Conservation (phyloP, 192 early-diverging fungal species). For the Podila minutissima region DNA sequence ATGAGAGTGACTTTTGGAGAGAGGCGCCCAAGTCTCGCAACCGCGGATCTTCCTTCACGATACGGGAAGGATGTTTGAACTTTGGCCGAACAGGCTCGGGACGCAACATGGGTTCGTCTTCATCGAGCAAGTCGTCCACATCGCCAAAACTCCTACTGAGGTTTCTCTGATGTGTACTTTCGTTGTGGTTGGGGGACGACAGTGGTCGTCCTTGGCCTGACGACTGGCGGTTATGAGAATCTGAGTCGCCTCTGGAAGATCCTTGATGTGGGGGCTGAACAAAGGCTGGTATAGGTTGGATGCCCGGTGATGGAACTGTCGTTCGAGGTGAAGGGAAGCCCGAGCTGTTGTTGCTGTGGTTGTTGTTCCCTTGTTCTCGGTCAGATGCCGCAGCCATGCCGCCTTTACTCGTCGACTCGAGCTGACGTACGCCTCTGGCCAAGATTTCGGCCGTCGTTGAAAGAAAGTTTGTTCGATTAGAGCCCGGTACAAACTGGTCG, state of each 20-base stretch:
- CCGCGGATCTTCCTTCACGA: slow-evolving; percentile 28
- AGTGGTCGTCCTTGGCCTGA: slow-evolving; percentile 21
- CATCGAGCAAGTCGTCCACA: slow-evolving; percentile 4
- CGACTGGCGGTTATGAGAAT: slow-evolving; percentile 14
- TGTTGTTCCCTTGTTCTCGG: slow-evolving; percentile 2
- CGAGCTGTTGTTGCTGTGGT: slow-evolving; percentile 17
- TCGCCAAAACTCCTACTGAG: slow-evolving; percentile 34
- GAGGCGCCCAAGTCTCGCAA: slow-evolving; percentile 32
- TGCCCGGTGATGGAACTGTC: slow-evolving; percentile 29
- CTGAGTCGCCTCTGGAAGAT: slow-evolving; percentile 17
- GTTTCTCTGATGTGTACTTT: slow-evolving; percentile 2
- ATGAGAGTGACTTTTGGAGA: slow-evolving; percentile 42
- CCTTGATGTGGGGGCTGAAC: slow-evolving; percentile 14
- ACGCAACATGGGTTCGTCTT: slow-evolving; percentile 26
- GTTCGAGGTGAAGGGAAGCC: slow-evolving; percentile 43
- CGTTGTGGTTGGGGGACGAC: slow-evolving; percentile 31
- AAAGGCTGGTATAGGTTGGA: slow-evolving; percentile 8
- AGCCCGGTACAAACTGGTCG: slow-evolving; percentile 42
- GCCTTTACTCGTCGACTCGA: slow-evolving; percentile 14
- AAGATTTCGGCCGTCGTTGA: slow-evolving; percentile 27
- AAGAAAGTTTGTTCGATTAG: slow-evolving; percentile 21
- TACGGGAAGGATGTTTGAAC: slow-evolving; percentile 7
- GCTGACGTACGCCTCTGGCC: slow-evolving; percentile 13
- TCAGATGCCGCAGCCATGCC: slow-evolving; percentile 16
- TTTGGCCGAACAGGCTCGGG: slow-evolving; percentile 16